A percentile compares a stretch with the other conserved stretches of the same genome.
These are phyloP conservation scores for Stemphylium lycopersici DNA, from an alignment of 2,329 filamentous ascomycete genomes.

Conservation along the genomic window DNA sequence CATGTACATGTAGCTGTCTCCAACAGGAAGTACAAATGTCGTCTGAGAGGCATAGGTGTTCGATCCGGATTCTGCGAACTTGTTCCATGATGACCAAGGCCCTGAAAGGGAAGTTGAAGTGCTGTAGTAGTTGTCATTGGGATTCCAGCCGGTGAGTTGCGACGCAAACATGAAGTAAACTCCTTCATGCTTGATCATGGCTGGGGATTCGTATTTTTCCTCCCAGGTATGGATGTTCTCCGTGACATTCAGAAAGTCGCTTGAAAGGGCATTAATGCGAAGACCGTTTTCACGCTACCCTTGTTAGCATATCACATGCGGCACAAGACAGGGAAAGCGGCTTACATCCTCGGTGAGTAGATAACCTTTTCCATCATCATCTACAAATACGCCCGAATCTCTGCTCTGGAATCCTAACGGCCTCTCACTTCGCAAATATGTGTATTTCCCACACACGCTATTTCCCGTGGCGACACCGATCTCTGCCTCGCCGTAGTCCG, in stretches of 20 bases:
- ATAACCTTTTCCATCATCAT: conserved; percentile 66
- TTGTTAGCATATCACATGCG: conserved; percentile 2
- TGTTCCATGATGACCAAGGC: conserved; percentile 66
- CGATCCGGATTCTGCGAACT: conserved; percentile 63
- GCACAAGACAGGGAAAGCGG: conserved; percentile 1
- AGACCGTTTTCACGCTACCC: conserved; percentile 61
- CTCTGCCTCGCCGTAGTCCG: conserved; percentile 66
- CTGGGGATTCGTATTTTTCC: conserved; percentile 66
- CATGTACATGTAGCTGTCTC: conserved; percentile 62
- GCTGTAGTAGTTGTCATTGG: conserved; percentile 70
- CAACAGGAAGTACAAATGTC: conserved; percentile 61
- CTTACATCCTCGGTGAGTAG: conserved; percentile 67
- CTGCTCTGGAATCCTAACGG: conserved; percentile 60
- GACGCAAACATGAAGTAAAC: conserved; percentile 71
- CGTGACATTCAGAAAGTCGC: conserved; percentile 62
- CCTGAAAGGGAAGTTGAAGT: conserved; percentile 63
- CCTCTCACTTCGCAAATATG: conserved; percentile 54
- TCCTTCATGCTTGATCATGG: conserved; percentile 64
- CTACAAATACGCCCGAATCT: conserved; percentile 67
- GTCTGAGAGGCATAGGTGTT: conserved; percentile 68
- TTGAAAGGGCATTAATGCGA: conserved; percentile 62
- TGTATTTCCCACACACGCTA: conserved; percentile 66
- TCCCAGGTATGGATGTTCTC: conserved; percentile 60
- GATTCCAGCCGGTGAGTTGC: conserved; percentile 55
- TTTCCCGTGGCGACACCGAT: conserved; percentile 67